Percentiles rank a stretch among this genome's conserved stretches.
Conservation (phyloP, 2,329 filamentous ascomycete species). For the Dactylellina drechsleri region DNA sequence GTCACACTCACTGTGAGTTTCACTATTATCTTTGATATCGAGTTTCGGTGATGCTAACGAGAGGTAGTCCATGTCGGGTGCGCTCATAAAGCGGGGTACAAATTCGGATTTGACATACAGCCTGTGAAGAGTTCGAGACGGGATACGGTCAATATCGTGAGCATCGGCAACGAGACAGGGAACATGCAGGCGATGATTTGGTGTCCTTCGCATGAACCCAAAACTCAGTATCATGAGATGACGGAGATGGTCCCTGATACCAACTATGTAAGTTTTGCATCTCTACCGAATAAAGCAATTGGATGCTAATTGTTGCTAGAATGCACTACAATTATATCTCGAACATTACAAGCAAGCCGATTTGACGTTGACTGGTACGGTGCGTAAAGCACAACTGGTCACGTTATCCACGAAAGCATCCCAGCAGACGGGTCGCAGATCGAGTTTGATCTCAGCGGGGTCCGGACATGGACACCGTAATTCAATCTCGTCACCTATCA, state of each 20-base stretch:
- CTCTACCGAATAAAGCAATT: background rate
- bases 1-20: conserved; percentile 66
- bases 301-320: conserved; percentile 28
- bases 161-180: conserved; percentile 81
- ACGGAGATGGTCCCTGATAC: conserved; percentile 76
- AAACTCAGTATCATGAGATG: conserved; percentile 79
- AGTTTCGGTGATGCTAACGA: conserved; percentile 30
- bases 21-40: background rate
- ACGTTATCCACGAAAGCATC: conserved; percentile 71
- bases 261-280: conserved; percentile 61
- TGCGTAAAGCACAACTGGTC: conserved; percentile 86
- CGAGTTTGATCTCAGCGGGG: conserved; percentile 56
- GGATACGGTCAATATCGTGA: conserved; percentile 82
- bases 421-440: conserved; percentile 60
- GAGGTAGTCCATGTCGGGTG: conserved; percentile 84
- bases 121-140: conserved; percentile 89
- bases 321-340: conserved; percentile 85
- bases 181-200: conserved; percentile 86
- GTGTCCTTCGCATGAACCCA: conserved; percentile 88
- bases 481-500: conserved; percentile 53
- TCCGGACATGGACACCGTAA: conserved; percentile 59
- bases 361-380: conserved; percentile 85
- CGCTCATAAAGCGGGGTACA: conserved; percentile 82
- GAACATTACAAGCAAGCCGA: conserved; percentile 96
- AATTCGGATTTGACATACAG: conserved; percentile 87